Conservation (phyloP, 495 filamentous ascomycete species). For the Cladorrhinum samala region DNA sequence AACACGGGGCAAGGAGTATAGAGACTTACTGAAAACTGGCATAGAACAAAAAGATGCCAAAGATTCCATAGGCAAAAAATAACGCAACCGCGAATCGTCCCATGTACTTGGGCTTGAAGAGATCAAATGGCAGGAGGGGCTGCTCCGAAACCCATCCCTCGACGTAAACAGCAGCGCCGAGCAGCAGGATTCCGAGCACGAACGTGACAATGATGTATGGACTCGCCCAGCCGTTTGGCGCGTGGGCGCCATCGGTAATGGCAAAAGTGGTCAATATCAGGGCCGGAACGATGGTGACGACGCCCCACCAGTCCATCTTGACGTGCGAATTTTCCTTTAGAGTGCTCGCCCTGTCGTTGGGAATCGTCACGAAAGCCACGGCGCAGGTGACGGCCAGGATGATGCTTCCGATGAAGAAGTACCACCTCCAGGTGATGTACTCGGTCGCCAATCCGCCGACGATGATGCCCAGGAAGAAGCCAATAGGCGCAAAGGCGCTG, state of each 20-base stretch:
- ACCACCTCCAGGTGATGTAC: slow-evolving; percentile 65
- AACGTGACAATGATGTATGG: slow-evolving; percentile 65
- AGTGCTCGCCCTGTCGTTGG: slow-evolving; percentile 51
- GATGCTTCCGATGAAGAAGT: slow-evolving; percentile 69
- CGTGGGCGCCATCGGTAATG: slow-evolving; percentile 67
- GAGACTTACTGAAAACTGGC: slow-evolving; percentile 72
- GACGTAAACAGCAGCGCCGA: slow-evolving; percentile 58
- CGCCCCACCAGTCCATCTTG: slow-evolving; percentile 54
- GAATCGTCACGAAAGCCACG: slow-evolving; percentile 60
- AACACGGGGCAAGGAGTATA: too few relatives aligned
- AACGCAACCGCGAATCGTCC: slow-evolving; percentile 58
- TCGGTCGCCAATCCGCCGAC: slow-evolving; percentile 65
- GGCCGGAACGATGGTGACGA: slow-evolving; percentile 56
- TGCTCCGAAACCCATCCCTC: slow-evolving; percentile 69
- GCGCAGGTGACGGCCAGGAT: slow-evolving; percentile 38
- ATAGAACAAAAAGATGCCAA: slow-evolving; percentile 75
- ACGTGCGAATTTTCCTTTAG: slow-evolving; percentile 31
- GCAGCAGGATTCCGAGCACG: slow-evolving; percentile 50
- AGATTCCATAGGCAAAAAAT: slow-evolving; percentile 68
- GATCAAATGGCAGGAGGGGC: slow-evolving; percentile 66
- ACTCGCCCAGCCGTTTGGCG: slow-evolving; percentile 62
- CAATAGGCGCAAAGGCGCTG: slow-evolving; percentile 68
- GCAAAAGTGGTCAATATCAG: slow-evolving; percentile 70
- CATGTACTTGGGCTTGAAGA: slow-evolving; percentile 72
- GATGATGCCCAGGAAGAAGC: slow-evolving; percentile 80